phyloP scores from a whole-genome alignment of 208 protist species.

The Crithidia sp. region DNA sequence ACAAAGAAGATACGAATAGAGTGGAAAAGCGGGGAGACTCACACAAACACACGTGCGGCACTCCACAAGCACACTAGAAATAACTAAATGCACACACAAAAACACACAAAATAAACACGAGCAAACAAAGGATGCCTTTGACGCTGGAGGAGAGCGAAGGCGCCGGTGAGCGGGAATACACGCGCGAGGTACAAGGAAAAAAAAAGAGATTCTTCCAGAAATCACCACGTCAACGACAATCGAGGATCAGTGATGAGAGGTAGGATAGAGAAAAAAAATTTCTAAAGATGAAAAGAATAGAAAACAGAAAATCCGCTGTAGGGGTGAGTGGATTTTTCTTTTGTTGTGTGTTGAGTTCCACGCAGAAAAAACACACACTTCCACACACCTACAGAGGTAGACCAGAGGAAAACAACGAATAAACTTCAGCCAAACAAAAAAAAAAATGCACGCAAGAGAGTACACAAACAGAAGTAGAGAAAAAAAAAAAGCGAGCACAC shows the following conservation, averaged over 20 bases:
- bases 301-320: not conserved
- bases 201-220: not conserved
- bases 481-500: not conserved
- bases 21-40: not conserved
- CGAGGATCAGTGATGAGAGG: not conserved
- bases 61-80: not conserved
- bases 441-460: not conserved
- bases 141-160: no score
- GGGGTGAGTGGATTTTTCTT: not conserved
- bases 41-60: not conserved
- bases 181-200: not conserved
- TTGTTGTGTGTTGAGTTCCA: not conserved
- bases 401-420: not conserved
- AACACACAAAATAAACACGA: slow-evolving; percentile 14
- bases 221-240: not conserved
- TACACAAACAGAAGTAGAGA: not conserved
- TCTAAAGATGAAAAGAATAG: slow-evolving; percentile 1
- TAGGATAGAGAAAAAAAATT: not conserved
- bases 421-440: not conserved
- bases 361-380: no score
- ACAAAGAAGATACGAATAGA: not conserved
- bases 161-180: no score
- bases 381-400: not conserved
- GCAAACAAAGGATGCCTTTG: not conserved
- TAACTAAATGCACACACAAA: slow-evolving; percentile 7